Conservation (phyloP, 1,284 basidiomycete species). For the Fomitopsis betulina region DNA sequence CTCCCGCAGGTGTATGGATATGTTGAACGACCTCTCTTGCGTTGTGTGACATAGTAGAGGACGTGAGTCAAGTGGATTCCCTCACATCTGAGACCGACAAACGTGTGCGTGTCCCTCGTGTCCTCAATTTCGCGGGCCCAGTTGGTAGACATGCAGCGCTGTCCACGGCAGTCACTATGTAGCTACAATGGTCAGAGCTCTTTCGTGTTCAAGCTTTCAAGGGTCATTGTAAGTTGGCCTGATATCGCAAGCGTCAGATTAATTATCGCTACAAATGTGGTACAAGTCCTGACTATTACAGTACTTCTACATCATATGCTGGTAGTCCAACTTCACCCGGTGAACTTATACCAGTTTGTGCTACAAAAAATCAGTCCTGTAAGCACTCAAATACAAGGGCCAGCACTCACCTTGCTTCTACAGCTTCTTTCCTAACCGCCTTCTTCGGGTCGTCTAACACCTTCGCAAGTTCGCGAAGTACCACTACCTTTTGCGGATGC, state of each 20-base stretch:
- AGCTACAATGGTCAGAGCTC: too few relatives aligned
- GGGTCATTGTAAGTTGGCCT: background rate
- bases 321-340: background rate
- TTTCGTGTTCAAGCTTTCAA: background rate
- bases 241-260: background rate
- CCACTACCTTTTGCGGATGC: conserved; percentile 66
- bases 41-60: background rate
- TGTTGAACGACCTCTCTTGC: background rate
- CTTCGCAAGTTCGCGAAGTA: conserved; percentile 71
- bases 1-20: background rate
- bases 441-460: conserved; percentile 84
- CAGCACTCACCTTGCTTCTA: conserved; percentile 63
- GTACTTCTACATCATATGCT: background rate
- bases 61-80: too few relatives aligned
- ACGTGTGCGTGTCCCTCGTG: too few relatives aligned
- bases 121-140: too few relatives aligned
- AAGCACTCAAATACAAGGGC: background rate
- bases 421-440: conserved; percentile 79
- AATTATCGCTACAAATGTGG: background rate
- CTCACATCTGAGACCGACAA: too few relatives aligned
- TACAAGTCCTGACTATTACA: background rate
- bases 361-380: conserved; percentile 23
- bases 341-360: conserved; percentile 44
- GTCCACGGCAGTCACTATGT: too few relatives aligned
- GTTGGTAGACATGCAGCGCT: too few relatives aligned